These are phyloP conservation scores for Sclerotinia glacialis DNA, from an alignment of 2,329 filamentous ascomycete species.

Conservation along the genomic window DNA sequence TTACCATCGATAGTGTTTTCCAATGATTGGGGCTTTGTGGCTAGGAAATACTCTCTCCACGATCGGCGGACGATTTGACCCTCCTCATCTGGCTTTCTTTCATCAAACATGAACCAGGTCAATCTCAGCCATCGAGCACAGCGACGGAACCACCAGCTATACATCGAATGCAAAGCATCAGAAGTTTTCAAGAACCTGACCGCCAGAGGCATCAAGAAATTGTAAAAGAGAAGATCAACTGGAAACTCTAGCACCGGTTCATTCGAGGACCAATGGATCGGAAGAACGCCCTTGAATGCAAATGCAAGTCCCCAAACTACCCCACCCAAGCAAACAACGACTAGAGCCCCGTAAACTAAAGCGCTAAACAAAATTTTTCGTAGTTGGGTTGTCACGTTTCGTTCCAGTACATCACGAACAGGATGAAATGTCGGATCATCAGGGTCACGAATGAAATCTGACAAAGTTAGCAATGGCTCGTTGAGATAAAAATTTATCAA, in stretches of 20 bases:
- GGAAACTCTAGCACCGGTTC: constrained; percentile 93
- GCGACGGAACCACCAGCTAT: constrained; percentile 92
- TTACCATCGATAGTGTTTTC: constrained; percentile 49
- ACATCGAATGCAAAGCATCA: constrained; percentile 79
- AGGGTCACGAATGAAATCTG: constrained; percentile 94
- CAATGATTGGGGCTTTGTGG: constrained; percentile 25
- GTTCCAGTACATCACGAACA: constrained; percentile 91
- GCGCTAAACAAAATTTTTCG: constrained; percentile 96
- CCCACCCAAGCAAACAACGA: constrained; percentile 88
- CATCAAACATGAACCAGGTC: constrained; percentile 90
- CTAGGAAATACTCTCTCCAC: constrained; percentile 55
- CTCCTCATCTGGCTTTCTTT: constrained; percentile 78
- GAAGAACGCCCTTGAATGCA: constrained; percentile 68
- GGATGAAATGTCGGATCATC: constrained; percentile 98
- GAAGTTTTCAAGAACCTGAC: constrained; percentile 82
- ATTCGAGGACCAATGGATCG: constrained; percentile 90
- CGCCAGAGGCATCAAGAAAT: constrained; percentile 87
- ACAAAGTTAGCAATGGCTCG: constrained; percentile 36
- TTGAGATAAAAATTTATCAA: not conserved
- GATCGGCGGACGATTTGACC: constrained; percentile 60
- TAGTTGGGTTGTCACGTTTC: constrained; percentile 86
- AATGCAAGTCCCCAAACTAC: constrained; percentile 88
- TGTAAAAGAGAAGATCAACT: constrained; percentile 91
- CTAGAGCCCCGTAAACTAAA: constrained; percentile 88
- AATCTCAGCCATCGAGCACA: constrained; percentile 78